Percentiles rank a stretch among this genome's conserved stretches.
Conservation (phyloP, 1,139 yeast genomes). For the Diutina mesorugosa region DNA sequence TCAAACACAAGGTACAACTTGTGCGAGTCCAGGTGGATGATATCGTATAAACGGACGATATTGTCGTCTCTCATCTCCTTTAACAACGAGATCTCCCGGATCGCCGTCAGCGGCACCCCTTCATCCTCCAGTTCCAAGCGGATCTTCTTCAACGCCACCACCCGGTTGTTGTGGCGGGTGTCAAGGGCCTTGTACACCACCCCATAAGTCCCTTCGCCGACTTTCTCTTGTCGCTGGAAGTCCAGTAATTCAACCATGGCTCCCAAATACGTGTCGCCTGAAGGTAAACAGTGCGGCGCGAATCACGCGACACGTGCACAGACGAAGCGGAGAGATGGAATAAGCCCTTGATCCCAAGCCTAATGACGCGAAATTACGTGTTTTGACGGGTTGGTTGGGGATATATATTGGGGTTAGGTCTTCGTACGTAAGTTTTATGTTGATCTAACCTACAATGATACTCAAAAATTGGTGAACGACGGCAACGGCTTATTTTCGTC, state of each 20-base stretch:
- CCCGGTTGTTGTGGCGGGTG: conserved; percentile 70
- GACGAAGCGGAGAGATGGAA: not conserved
- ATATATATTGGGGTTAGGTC: no score
- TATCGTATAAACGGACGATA: conserved; percentile 82
- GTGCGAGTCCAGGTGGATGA: conserved; percentile 94
- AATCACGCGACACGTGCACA: not conserved
- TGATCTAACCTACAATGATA: no score
- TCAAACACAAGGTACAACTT: conserved; percentile 90
- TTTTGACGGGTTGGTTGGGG: no score
- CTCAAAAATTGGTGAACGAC: no score
- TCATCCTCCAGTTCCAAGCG: conserved; percentile 85
- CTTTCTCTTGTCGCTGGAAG: conserved; percentile 87
- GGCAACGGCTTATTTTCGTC: not conserved
- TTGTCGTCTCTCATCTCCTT: conserved; percentile 90
- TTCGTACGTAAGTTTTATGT: no score
- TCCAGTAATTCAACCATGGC: conserved; percentile 77
- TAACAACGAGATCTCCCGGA: conserved; percentile 84
- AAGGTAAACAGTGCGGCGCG: not conserved
- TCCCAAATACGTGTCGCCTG: not conserved
- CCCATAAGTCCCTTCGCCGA: conserved; percentile 95
- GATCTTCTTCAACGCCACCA: conserved; percentile 91
- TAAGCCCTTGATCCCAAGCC: not conserved
- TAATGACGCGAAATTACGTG: not conserved
- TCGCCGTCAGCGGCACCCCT: conserved; percentile 98
- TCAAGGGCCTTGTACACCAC: conserved; percentile 96